phyloP scores from a whole-genome alignment of 345 rosid species.

The Xanthoceras sorbifolium region DNA sequence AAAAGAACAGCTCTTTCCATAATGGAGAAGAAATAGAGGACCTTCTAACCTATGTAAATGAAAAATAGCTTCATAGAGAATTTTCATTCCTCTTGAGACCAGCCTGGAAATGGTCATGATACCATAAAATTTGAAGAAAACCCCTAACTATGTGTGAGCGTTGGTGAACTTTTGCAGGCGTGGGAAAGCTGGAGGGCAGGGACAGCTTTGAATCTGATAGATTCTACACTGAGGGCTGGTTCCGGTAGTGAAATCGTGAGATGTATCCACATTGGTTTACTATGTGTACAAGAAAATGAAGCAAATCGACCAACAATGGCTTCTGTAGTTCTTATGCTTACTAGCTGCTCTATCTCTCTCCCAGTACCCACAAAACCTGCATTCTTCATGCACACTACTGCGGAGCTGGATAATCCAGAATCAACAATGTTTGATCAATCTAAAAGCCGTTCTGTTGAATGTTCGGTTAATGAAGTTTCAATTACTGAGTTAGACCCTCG shows the following conservation, averaged over 20 bases:
- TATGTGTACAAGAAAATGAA: constrained; percentile 56
- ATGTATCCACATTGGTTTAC: constrained; percentile 58
- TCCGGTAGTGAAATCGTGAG: constrained; percentile 40
- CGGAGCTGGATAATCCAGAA: constrained; percentile 3
- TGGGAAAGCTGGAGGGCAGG: constrained; percentile 64
- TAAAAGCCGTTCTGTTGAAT: not conserved
- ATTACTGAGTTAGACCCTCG: constrained; percentile 28
- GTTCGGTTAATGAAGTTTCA: constrained; percentile 15
- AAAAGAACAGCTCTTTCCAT: constrained; percentile 4
- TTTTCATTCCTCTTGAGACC: not conserved
- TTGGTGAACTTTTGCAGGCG: constrained; percentile 32
- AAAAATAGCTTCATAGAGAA: not conserved
- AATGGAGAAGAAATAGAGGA: constrained; percentile 14
- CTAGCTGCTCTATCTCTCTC: constrained; percentile 39
- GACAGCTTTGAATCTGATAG: constrained; percentile 29
- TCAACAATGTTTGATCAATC: not conserved
- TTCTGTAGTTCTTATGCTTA: constrained; percentile 49
- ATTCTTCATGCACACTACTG: constrained; percentile 28
- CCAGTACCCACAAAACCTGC: constrained; percentile 48
- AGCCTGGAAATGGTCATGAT: not conserved
- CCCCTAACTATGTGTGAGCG: not conserved
- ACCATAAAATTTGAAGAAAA: not conserved
- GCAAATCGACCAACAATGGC: constrained; percentile 50
- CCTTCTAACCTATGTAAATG: constrained; percentile 25
- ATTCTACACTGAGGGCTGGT: constrained; percentile 35